Conservation (phyloP, 2,329 filamentous ascomycete genomes). For the Xylariaceae sp. region DNA sequence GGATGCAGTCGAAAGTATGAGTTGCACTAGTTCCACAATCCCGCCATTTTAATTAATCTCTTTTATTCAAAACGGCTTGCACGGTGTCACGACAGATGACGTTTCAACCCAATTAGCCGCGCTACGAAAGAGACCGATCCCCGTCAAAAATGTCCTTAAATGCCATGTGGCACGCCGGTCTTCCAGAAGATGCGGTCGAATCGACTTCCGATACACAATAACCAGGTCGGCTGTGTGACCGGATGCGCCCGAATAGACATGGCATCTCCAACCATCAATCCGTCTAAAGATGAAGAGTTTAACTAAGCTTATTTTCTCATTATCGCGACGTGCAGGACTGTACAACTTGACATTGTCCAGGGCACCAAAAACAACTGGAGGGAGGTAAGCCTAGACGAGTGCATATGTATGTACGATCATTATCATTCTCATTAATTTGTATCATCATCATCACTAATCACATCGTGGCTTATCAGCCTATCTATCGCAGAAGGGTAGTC, state of each 20-base stretch:
- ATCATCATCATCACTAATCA: no score
- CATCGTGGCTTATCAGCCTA: no score
- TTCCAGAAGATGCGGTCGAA: conserved; percentile 2
- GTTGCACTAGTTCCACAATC: conserved; percentile 6
- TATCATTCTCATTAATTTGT: no score
- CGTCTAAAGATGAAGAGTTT: neutral
- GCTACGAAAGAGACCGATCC: neutral
- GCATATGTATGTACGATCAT: no score
- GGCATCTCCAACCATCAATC: neutral
- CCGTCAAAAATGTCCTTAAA: conserved; percentile 8
- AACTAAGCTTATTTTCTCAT: neutral
- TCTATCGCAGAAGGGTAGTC: no score
- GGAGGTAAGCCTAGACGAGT: neutral
- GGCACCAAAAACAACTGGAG: neutral
- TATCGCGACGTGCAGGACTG: neutral
- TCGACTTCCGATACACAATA: neutral
- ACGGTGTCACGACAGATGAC: conserved; percentile 5
- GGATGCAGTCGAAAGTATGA: conserved; percentile 2
- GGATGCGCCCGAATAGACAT: neutral
- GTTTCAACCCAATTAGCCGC: conserved; percentile 6
- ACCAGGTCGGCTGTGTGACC: neutral
- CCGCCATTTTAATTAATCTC: neutral
- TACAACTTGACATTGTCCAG: neutral
- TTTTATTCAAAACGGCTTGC: conserved; percentile 2
- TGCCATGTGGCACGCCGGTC: conserved; percentile 8